Evolutionary conservation across 148 eudicot genomes (phyloP).

Genomic region (Vaccinium myrtillus): DNA sequence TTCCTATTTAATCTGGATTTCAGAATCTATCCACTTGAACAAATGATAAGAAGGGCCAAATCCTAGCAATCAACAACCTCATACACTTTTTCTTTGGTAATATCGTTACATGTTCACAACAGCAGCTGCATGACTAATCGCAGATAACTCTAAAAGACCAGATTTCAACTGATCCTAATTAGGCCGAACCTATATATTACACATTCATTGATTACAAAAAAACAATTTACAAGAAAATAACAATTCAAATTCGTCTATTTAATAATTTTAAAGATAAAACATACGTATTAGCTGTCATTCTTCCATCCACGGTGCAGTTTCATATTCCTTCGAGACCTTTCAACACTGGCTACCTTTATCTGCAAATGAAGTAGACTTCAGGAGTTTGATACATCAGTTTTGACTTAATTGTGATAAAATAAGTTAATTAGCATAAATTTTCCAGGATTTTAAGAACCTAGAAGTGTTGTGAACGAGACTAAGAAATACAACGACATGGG

Average conservation of each 20-base stretch:
- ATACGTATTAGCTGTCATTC: background rate
- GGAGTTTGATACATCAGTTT: background rate
- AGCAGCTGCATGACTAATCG: slow-evolving; percentile 3
- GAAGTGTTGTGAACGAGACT: background rate
- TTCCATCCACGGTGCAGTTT: background rate
- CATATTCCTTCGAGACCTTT: background rate
- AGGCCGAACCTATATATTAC: background rate
- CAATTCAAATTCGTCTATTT: background rate
- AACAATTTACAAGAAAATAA: slow-evolving; percentile 7
- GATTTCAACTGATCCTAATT: slow-evolving; percentile 12
- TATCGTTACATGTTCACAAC: background rate
- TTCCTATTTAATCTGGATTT: too few relatives aligned
- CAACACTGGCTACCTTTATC: background rate
- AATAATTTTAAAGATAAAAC: background rate
- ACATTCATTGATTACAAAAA: slow-evolving; percentile 8
- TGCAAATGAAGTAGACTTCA: background rate
- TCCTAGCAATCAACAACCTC: background rate
- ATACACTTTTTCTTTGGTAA: background rate
- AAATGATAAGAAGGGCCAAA: background rate
- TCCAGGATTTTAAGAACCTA: background rate
- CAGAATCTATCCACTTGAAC: background rate
- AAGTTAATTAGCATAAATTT: background rate
- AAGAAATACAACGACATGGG: too few relatives aligned
- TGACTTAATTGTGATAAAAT: background rate
- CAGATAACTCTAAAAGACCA: background rate